Percentiles rank a stretch among this genome's conserved stretches.
Evolutionary conservation across 2,329 filamentous ascomycete species (phyloP).

Genomic region (Ceratocystis huliohia): DNA sequence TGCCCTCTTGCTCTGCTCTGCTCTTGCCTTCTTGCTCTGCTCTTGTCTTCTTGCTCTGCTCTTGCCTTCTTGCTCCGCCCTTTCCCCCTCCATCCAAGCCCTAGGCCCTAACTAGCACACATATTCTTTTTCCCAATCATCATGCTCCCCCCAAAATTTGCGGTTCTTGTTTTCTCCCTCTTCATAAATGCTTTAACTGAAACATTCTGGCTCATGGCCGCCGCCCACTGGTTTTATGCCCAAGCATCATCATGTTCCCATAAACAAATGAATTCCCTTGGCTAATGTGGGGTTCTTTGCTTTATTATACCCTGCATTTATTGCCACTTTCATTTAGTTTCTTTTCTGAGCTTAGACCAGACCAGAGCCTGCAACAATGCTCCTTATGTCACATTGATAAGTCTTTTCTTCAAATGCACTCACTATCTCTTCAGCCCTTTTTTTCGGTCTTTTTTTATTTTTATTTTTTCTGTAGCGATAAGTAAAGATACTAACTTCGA

Average conservation of each 20-base stretch:
- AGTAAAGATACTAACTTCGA: background rate
- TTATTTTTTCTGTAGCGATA: background rate
- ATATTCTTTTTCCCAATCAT: background rate
- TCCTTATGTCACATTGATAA: background rate
- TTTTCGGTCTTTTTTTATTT: background rate
- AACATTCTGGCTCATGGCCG: background rate
- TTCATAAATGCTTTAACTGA: background rate
- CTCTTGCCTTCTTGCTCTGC: background rate
- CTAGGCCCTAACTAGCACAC: slow-evolving; percentile 2
- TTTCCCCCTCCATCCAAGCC: background rate
- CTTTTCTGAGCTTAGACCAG: background rate
- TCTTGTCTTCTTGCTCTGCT: background rate
- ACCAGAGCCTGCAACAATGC: background rate
- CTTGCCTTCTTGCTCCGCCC: background rate
- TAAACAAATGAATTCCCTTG: background rate
- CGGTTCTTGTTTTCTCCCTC: background rate
- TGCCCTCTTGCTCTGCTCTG: background rate
- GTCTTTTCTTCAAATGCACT: background rate
- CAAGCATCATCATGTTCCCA: background rate
- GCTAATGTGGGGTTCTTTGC: background rate
- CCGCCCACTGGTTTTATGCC: background rate
- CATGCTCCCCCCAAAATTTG: too few relatives aligned
- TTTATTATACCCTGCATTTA: background rate
- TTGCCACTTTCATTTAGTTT: background rate
- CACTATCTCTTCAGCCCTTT: background rate